Evolutionary conservation across 371 early-diverging fungal species (phyloP), one percentile per base, ranked within the genome.

Genomic region (Mortierella sp.): DNA sequence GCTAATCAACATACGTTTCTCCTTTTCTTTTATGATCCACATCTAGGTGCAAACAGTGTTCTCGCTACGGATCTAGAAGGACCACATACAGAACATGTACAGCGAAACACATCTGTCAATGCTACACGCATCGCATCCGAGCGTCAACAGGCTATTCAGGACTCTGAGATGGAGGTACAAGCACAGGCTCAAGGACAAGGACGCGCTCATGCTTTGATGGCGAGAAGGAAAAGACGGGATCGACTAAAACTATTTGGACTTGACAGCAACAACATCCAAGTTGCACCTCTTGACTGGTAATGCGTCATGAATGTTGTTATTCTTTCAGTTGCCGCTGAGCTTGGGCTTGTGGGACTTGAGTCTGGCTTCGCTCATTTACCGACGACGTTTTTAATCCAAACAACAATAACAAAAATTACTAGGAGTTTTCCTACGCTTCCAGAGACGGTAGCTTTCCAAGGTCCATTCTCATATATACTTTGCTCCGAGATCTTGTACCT

Each of bases 401-500:
- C 13, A 41, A 8, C 43, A 41, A 41, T 5, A 41, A 41, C 1
- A 41, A 41, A 41, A 41, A 13, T 28, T 33, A 43, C 9, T n/a
- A 76, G 82, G 82, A 69, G 50, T 28, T 47, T 52, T 3, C 76
- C 81, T 19, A 61, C 38, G 1, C 69, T 76, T 8, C 72, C 76
- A 7, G 69, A 69, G 3, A 36, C 45, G 21, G 62, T 63, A 15
- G 47, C 52, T 7, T 67, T 80, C 64, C 67, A 63, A 40, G 72
- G 72, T 1, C 77, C 82, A 9, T 83, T 71, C 53, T 84, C 84
- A 10, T 76, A 72, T 58, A 84, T 87, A 47, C 52, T 87, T 21
- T 85, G 81, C 19, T 84, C 83, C 41, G 87, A 87, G 65, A 84
- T 86, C 60, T 48, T 87, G 52, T 86, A 87, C 47, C 62, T 87